These are phyloP conservation scores for Leptographium wingfieldii DNA, from an alignment of 2,329 filamentous ascomycete species.

Conservation along the genomic window DNA sequence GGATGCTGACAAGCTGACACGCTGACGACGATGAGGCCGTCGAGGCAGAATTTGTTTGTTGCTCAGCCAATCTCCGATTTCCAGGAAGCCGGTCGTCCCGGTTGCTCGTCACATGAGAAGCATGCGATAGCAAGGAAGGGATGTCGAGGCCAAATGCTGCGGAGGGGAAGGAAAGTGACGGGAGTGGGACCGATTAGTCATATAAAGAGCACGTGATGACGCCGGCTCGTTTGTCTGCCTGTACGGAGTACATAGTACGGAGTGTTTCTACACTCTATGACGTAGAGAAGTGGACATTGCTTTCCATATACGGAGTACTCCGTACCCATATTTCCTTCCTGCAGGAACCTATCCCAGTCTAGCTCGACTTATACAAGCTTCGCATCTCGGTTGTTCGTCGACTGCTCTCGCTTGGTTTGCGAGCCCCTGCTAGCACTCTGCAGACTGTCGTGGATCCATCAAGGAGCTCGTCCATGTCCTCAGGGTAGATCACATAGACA, in stretches of 20 bases:
- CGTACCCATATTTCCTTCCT: too few relatives aligned
- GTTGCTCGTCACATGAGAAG: conserved; percentile 7
- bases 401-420: not conserved
- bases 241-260: not conserved
- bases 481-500: conserved; percentile 29
- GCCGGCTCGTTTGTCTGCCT: not conserved
- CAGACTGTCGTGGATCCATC: conserved; percentile 6
- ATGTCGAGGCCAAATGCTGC: not conserved
- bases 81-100: not conserved
- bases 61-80: not conserved
- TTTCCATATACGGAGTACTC: too few relatives aligned
- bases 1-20: not conserved
- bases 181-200: not conserved
- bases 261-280: too few relatives aligned
- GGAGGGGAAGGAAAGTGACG: not conserved
- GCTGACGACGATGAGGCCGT: not conserved
- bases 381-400: too few relatives aligned
- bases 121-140: conserved; percentile 4
- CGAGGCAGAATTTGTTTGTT: not conserved
- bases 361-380: too few relatives aligned
- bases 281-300: too few relatives aligned
- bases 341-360: too few relatives aligned
- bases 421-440: not conserved
- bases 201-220: not conserved
- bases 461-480: conserved; percentile 34